A percentile compares a stretch with the other conserved stretches of the same genome.
phyloP scores from a whole-genome alignment of 2,329 filamentous ascomycete genomes.

The Botryosphaeria dothidea region DNA sequence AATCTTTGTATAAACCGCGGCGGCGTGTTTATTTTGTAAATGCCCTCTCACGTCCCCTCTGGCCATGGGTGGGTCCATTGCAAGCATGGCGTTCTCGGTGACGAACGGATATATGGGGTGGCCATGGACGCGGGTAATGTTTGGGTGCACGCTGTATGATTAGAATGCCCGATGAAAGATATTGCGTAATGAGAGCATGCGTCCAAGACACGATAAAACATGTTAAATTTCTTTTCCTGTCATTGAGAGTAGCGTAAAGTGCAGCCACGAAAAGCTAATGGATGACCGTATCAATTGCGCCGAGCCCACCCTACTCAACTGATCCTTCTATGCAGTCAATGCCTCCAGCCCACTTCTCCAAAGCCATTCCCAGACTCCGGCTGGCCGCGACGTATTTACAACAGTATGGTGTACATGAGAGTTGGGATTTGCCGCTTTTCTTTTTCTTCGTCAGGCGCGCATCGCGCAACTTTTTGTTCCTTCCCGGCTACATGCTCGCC shows the following conservation, averaged over 20 bases:
- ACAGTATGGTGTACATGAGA: constrained; percentile 17
- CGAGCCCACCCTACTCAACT: not conserved
- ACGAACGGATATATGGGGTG: constrained; percentile 7
- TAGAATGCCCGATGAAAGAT: constrained; percentile 16
- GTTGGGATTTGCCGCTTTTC: constrained; percentile 5
- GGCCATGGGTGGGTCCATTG: constrained; percentile 26
- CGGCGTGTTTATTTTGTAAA: constrained; percentile 19
- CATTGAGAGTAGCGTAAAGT: not conserved
- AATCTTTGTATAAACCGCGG: constrained; percentile 17
- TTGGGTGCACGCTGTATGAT: constrained; percentile 18
- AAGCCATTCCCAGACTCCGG: constrained; percentile 17
- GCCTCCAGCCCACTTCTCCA: constrained; percentile 4
- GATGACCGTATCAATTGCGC: not conserved
- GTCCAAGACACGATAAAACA: constrained; percentile 5
- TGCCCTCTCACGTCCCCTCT: constrained; percentile 14
- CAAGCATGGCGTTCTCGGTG: constrained; percentile 39
- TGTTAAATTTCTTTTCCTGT: not conserved
- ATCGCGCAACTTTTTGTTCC: not conserved
- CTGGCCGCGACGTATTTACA: constrained; percentile 12
- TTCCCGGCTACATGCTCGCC: not conserved
- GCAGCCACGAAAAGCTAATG: not conserved
- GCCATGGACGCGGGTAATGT: constrained; percentile 14
- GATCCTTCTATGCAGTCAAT: constrained; percentile 14
- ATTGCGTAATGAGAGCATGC: constrained; percentile 20
- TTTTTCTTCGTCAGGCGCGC: not conserved